phyloP scores from a whole-genome alignment of 108 stramenopile species.

The Cyclostephanos invisitatus region DNA sequence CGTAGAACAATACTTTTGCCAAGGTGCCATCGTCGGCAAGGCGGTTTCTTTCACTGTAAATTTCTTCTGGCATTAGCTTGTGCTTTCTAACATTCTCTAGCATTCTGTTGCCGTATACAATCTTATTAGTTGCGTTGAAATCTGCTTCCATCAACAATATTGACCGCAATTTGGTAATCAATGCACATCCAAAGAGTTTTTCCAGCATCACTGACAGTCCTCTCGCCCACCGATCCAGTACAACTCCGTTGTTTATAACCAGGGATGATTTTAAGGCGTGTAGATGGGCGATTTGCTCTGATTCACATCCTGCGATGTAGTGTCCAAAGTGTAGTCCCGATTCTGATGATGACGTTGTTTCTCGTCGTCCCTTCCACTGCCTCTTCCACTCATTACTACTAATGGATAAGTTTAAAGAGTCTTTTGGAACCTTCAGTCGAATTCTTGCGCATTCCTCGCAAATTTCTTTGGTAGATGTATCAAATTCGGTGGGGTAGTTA shows the following conservation, averaged over 20 bases:
- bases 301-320: neutral
- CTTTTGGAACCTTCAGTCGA: neutral
- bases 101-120: constrained; percentile 19
- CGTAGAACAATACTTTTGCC: constrained; percentile 4
- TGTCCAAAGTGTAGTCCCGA: constrained; percentile 10
- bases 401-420: neutral
- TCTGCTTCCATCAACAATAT: constrained; percentile 24
- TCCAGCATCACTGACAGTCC: constrained; percentile 4
- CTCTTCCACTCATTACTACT: neutral
- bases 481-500: neutral
- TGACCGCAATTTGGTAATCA: constrained; percentile 4
- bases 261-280: neutral
- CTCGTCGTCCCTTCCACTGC: neutral
- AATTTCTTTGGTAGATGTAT: neutral
- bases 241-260: neutral
- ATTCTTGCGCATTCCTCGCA: constrained; percentile 7
- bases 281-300: neutral
- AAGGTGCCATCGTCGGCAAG: constrained; percentile 14
- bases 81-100: constrained; percentile 6
- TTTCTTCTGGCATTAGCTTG: constrained; percentile 29
- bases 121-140: constrained; percentile 18
- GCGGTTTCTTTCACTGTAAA: constrained; percentile 20
- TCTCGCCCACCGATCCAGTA: neutral
- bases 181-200: constrained; percentile 1
- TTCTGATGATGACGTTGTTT: constrained; percentile 15